Evolutionary conservation across 768 basidiomycete genomes (phyloP).

Genomic region (Tylopilus subfusipes): DNA sequence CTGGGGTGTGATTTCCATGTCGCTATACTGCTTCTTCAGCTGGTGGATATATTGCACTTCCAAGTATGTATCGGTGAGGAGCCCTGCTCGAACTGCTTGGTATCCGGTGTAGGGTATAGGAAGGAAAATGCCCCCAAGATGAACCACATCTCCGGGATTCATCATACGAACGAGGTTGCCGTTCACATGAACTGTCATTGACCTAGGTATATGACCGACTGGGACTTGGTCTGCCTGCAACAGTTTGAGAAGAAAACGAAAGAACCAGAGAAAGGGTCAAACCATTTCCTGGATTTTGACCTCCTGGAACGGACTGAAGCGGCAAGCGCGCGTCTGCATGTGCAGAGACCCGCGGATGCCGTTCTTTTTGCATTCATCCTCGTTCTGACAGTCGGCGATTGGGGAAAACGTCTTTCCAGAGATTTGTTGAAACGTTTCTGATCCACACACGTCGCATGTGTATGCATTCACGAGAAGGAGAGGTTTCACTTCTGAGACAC

Average conservation of each 20-base stretch:
- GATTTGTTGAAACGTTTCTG: constrained; percentile 98
- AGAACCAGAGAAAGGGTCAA: constrained; percentile 8
- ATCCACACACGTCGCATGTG: constrained; percentile 96
- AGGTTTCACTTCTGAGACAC: constrained; percentile 98
- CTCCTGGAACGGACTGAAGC: constrained; percentile 98
- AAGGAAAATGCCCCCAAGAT: constrained; percentile 95
- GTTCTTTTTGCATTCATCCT: constrained; percentile 81
- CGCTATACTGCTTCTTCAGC: constrained; percentile 94
- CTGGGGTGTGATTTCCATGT: constrained; percentile 89
- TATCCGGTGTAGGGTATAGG: constrained; percentile 97
- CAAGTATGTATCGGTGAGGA: constrained; percentile 95
- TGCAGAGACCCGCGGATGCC: constrained; percentile 85
- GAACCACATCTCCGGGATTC: constrained; percentile 94
- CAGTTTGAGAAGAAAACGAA: constrained; percentile 7
- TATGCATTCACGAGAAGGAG: constrained; percentile 96
- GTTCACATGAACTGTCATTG: constrained; percentile 95
- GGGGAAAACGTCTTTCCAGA: constrained; percentile 88
- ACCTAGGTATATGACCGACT: constrained; percentile 97
- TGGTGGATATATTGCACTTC: constrained; percentile 90
- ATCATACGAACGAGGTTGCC: constrained; percentile 86
- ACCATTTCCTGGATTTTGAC: constrained; percentile 99
- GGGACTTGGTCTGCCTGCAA: constrained; percentile 95
- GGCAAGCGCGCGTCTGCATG: constrained; percentile 97
- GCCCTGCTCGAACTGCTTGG: constrained; percentile 93
- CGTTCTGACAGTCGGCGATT: constrained; percentile 83